Evolutionary conservation across 805 yeast genomes (phyloP).

Genomic region (Scheffersomyces spartinae): DNA sequence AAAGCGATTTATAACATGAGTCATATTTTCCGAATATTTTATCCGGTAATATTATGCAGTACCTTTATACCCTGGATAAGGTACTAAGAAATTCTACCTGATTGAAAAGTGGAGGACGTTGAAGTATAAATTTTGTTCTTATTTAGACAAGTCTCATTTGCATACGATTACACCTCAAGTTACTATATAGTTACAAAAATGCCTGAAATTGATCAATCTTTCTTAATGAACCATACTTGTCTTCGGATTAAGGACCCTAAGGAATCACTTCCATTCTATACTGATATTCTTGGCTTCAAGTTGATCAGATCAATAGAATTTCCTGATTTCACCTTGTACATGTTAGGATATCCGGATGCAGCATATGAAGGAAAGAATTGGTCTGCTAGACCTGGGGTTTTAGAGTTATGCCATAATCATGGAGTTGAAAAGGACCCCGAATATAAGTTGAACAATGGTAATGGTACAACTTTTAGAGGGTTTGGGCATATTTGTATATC

Average conservation of each 20-base stretch:
- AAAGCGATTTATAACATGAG: too few species aligned
- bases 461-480: conserved; percentile 74
- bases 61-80: too few species aligned
- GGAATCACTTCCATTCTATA: conserved; percentile 61
- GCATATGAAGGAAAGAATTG: conserved; percentile 25
- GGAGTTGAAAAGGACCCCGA: conserved; percentile 51
- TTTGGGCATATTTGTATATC: conserved; percentile 91
- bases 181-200: conserved; percentile 5
- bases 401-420: conserved; percentile 76
- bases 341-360: conserved; percentile 42
- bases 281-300: conserved; percentile 62
- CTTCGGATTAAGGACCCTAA: conserved; percentile 76
- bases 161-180: background rate
- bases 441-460: conserved; percentile 66
- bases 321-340: conserved; percentile 55
- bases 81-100: background rate
- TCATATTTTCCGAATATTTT: too few species aligned
- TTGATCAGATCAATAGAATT: conserved; percentile 40
- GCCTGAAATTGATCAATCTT: conserved; percentile 23
- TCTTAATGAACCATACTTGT: conserved; percentile 56
- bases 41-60: too few species aligned
- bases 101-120: background rate
- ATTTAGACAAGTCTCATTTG: conserved; percentile 1
- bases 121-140: background rate
- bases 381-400: conserved; percentile 50